Evolutionary conservation across 495 filamentous ascomycete genomes (phyloP).

Genomic region (Parathielavia hyrcaniae): DNA sequence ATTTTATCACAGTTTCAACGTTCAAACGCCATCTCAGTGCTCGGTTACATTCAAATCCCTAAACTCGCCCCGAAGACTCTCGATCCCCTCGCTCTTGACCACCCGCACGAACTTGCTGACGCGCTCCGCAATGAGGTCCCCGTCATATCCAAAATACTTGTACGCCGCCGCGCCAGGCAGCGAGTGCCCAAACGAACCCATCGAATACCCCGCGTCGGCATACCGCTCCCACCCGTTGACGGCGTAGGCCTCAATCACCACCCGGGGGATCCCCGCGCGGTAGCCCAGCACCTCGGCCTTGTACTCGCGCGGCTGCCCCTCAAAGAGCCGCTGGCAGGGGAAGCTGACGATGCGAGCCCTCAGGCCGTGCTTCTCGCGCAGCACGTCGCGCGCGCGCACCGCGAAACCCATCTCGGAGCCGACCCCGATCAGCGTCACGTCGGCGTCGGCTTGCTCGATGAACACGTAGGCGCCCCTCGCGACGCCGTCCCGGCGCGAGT

Average conservation of each 20-base stretch:
- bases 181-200: constrained; percentile 43
- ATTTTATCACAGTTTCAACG: too few species aligned
- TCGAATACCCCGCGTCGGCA: constrained; percentile 46
- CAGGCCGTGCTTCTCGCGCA: constrained; percentile 23
- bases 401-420: constrained; percentile 33
- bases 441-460: constrained; percentile 25
- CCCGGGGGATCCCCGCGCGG: constrained; percentile 36
- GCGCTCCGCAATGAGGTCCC: background rate
- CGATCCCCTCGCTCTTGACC: constrained; percentile 1
- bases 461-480: constrained; percentile 34
- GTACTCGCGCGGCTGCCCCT: constrained; percentile 46
- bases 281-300: constrained; percentile 36
- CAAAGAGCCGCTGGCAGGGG: constrained; percentile 51
- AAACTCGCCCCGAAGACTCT: background rate
- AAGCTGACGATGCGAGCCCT: constrained; percentile 49
- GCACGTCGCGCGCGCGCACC: constrained; percentile 22
- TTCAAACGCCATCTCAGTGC: background rate
- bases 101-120: background rate
- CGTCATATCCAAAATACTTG: constrained; percentile 37
- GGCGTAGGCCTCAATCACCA: constrained; percentile 52
- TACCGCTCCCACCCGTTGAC: constrained; percentile 55
- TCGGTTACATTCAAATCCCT: constrained; percentile 1
- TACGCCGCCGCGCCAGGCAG: constrained; percentile 49
- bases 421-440: constrained; percentile 32
- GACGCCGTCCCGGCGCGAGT: constrained; percentile 24